phyloP scores from a whole-genome alignment of 1,284 basidiomycete genomes.

The Termitomyces sp. region DNA sequence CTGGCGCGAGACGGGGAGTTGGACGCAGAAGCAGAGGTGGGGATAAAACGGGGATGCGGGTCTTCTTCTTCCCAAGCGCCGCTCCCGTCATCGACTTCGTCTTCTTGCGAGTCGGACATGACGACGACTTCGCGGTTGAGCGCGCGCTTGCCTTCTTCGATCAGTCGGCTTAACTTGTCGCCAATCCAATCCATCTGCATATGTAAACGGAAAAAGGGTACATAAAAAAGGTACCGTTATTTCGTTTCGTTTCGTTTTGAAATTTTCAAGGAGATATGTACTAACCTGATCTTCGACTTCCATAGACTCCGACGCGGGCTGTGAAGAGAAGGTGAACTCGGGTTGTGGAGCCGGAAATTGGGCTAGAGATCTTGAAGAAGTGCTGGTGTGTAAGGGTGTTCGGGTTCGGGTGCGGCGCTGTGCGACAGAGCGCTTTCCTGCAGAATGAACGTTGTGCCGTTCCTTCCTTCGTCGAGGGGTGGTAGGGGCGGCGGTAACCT shows the following conservation, averaged over 20 bases:
- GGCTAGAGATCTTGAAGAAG: neutral
- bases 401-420: constrained; percentile 10
- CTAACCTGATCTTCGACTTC: constrained; percentile 45
- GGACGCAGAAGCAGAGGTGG: constrained; percentile 8
- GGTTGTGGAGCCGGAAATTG: constrained; percentile 28
- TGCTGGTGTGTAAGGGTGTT: neutral
- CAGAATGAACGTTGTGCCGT: neutral
- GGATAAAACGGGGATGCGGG: neutral
- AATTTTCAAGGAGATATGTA: neutral
- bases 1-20: constrained; percentile 16
- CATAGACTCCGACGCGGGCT: constrained; percentile 25
- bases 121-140: constrained; percentile 68
- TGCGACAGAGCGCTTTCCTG: constrained; percentile 1
- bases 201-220: neutral
- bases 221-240: too few relatives aligned
- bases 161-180: constrained; percentile 57
- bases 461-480: constrained; percentile 2
- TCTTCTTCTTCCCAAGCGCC: constrained; percentile 65
- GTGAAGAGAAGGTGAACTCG: constrained; percentile 33
- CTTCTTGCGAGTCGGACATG: constrained; percentile 63
- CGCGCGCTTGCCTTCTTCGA: constrained; percentile 69
- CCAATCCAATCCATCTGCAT: constrained; percentile 72
- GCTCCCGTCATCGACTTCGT: constrained; percentile 68
- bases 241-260: neutral
- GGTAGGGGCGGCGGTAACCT: constrained; percentile 24